Percentiles rank a stretch among this genome's conserved stretches.
Conservation (phyloP, 108 stramenopile genomes). For the Chaetoceros tenuissimus region DNA sequence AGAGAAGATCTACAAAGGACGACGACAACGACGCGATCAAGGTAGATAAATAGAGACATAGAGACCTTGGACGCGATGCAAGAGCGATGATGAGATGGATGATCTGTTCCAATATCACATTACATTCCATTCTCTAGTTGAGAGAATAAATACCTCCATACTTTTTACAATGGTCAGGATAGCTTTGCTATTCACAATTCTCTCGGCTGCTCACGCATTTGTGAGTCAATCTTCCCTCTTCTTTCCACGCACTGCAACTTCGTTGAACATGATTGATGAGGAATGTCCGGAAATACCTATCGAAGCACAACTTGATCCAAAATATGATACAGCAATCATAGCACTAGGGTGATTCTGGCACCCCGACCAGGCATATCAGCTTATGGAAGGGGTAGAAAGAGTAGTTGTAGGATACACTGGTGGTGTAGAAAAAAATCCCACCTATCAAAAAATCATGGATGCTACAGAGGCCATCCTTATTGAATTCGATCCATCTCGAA, state of each 20-base stretch:
- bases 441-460: slow-evolving; percentile 50
- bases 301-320: slow-evolving; percentile 3
- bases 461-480: slow-evolving; percentile 45
- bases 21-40: slow-evolving; percentile 6
- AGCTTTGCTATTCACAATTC: no score
- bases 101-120: no score
- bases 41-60: slow-evolving; percentile 2
- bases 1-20: no score
- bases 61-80: no score
- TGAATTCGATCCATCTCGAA: slow-evolving; percentile 37
- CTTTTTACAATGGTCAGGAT: no score
- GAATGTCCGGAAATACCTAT: slow-evolving; percentile 19
- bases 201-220: no score
- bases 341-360: slow-evolving; percentile 66
- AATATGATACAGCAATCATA: slow-evolving; percentile 42
- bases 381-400: slow-evolving; percentile 41
- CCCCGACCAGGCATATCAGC: slow-evolving; percentile 44
- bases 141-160: no score
- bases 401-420: slow-evolving; percentile 60
- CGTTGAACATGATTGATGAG: no score
- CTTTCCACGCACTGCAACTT: no score
- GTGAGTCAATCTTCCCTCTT: no score
- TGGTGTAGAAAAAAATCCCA: slow-evolving; percentile 36
- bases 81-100: no score
- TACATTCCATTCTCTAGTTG: no score